Evolutionary conservation across 192 early-diverging fungal species (phyloP), one percentile per base, ranked within the genome.

Genomic region (Backusella australiensis): DNA sequence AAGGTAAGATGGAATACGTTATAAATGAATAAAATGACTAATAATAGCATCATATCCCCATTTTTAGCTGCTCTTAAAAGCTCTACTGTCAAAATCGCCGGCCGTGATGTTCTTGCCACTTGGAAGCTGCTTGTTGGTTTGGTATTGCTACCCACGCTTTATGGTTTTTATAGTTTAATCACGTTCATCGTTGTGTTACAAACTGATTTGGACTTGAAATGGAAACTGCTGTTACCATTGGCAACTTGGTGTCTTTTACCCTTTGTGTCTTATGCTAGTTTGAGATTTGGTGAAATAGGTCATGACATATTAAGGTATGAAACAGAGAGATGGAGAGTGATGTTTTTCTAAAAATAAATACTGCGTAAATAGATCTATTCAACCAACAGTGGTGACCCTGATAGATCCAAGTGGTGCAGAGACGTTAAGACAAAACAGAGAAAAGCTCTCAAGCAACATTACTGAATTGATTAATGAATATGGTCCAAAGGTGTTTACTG

Each of bases 41-140:
- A 38, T 41, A 53, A 12, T 23, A 66, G 3, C 29, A 36, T 17
- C 0, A 68, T n/a, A 26, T 6, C 0, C 71, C 36, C 66, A 38
- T 19, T 52, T 49, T 77, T 78, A 80, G 93, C 93, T 72, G 97
- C 97, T 0, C 85, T 96, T 63, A 91, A 90, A 6, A 93, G 87
- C n/a, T 97, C 96, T 9, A 93, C 90, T 23, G 96, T 99, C 56
- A 99, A 99, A 79, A 92, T 99, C 77, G 91, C 92, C 67, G 98
- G 95, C 32, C 89, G 92, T 39, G 98, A 99, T 77, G 98, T 99
- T 9, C 85, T 99, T 21, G 95, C 94, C 0, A 98, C 98, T 6
- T 98, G 97, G 98, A 98, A 98, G 81, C 83, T 96, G 14, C 79
- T 96, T 7, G 91, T 96, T 26, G 90, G 88, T 29, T 80, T 93